These are phyloP conservation scores for Penicillium goetzii DNA, from an alignment of 495 filamentous ascomycete genomes.

Conservation along the genomic window DNA sequence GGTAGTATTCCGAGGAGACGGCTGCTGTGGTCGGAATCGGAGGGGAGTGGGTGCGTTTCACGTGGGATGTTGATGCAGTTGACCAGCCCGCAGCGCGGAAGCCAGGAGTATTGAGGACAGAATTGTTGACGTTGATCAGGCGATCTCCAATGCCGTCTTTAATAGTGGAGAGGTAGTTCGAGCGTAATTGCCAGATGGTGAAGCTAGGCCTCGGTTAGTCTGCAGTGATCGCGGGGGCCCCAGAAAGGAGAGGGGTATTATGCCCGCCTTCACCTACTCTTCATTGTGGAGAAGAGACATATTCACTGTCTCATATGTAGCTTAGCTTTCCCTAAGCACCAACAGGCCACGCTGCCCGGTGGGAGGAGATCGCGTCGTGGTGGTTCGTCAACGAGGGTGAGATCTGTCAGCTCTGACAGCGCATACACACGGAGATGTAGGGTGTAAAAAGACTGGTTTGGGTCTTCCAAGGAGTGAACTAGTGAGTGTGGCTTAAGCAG, in stretches of 20 bases:
- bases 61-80: slow-evolving; percentile 59
- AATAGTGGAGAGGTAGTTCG: slow-evolving; percentile 84
- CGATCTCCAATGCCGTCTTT: slow-evolving; percentile 96
- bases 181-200: slow-evolving; percentile 90
- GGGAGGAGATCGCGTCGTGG: slow-evolving; percentile 13
- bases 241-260: slow-evolving; percentile 7
- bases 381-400: background rate
- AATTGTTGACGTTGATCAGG: slow-evolving; percentile 88
- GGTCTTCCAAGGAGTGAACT: slow-evolving; percentile 10
- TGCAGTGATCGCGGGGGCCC: slow-evolving; percentile 4
- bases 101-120: slow-evolving; percentile 88
- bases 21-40: slow-evolving; percentile 83
- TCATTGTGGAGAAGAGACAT: slow-evolving; percentile 98
- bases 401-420: slow-evolving; percentile 12
- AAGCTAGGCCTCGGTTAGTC: slow-evolving; percentile 60
- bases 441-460: slow-evolving; percentile 19
- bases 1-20: slow-evolving; percentile 81
- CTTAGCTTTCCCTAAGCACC: background rate
- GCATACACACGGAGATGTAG: slow-evolving; percentile 25
- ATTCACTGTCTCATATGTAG: slow-evolving; percentile 14
- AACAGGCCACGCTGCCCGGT: slow-evolving; percentile 1
- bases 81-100: slow-evolving; percentile 96
- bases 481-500: slow-evolving; percentile 32
- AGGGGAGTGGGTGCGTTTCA: slow-evolving; percentile 92
- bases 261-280: slow-evolving; percentile 66